Evolutionary conservation across 192 early-diverging fungal species (phyloP), one percentile per base, ranked within the genome.

Genomic region (Podila epicladia): DNA sequence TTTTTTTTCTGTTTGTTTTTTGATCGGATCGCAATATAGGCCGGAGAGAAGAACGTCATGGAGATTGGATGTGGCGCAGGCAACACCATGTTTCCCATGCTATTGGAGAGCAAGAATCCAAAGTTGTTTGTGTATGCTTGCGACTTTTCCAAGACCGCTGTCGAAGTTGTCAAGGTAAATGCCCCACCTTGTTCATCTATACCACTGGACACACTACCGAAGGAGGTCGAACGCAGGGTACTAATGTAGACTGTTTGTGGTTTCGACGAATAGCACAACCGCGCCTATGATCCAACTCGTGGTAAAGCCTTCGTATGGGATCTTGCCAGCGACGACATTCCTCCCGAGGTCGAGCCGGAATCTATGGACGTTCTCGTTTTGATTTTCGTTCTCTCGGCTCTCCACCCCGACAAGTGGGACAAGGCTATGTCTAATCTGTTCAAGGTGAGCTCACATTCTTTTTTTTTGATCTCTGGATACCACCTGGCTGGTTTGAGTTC

Each of bases 31-130:
- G 11, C 45, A n/a, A 24, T 9, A 5, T 69, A 87, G 83, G 86
- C 83, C 28, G 88, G 88, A 59, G 71, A 71, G 26, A 85, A 89
- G 65, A 78, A 60, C 29, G 88, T 99, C 7, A 89, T 95, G 66
- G 98, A 99, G 75, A 92, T 98, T 58, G 98, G 98, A 55, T 99
- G 98, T 83, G 98, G 98, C 13, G 97, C 96, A 5, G 97, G 97
- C 59, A 97, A 95, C 82, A 96, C 96, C 64, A 89, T 98, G 66
- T 99, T 96, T 84, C 98, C 98, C 9, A 79, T 99, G 19, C 74
- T 99, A 28, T 83, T 89, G 41, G 90, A 93, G 84, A 89, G 74
- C 64, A 58, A 86, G 41, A 93, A 94, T 75, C 86, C 88, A 0
- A 87, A 94, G 31, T 83, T 98, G 26, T 96, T 90, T 82, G 89